Conservation (phyloP, 2,329 filamentous ascomycete species). For the Fusarium beomiforme region DNA sequence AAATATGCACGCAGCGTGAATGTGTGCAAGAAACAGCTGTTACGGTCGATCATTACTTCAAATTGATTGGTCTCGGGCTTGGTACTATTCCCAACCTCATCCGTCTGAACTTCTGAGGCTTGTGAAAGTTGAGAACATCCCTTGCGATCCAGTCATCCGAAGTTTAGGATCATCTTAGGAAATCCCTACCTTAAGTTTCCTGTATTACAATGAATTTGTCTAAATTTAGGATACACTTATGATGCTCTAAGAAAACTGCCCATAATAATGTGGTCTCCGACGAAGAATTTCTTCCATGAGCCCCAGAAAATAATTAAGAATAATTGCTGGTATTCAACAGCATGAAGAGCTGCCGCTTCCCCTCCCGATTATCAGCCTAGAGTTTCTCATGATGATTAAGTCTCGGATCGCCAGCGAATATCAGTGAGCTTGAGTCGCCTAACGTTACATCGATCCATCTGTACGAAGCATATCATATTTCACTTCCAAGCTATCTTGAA, state of each 20-base stretch:
- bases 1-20: constrained; percentile 3
- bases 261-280: background rate
- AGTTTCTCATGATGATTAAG: background rate
- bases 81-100: background rate
- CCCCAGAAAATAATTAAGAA: too few species aligned
- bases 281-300: background rate
- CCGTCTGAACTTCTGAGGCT: background rate
- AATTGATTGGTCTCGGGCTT: background rate
- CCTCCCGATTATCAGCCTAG: background rate
- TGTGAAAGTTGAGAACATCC: background rate
- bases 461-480: constrained; percentile 18
- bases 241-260: too few species aligned
- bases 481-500: constrained; percentile 12
- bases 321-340: too few species aligned
- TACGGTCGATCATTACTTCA: constrained; percentile 14
- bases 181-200: background rate
- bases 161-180: background rate
- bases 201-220: too few species aligned
- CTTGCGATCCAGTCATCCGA: background rate
- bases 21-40: background rate
- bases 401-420: background rate
- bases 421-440: background rate
- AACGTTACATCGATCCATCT: constrained; percentile 9
- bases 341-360: too few species aligned
- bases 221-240: background rate